Conservation (phyloP, 345 rosid genomes). For the Tarenaya hassleriana region DNA sequence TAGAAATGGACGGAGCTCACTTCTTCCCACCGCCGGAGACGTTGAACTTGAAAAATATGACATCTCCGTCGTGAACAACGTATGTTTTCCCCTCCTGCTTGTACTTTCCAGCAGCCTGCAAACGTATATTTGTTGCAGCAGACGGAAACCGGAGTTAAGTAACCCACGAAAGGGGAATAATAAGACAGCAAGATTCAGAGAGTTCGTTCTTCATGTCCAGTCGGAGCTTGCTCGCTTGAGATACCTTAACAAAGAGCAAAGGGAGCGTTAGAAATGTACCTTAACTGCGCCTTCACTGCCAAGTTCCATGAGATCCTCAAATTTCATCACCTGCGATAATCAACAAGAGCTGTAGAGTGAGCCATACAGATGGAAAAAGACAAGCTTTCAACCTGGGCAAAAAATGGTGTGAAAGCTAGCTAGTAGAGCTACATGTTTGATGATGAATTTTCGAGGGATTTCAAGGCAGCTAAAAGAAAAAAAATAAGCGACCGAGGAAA, state of each 20-base stretch:
- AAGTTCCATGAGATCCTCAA: constrained; percentile 86
- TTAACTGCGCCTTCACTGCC: constrained; percentile 82
- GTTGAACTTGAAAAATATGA: constrained; percentile 94
- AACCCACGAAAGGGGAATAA: too few relatives aligned
- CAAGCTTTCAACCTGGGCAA: too few relatives aligned
- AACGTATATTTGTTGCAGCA: background rate
- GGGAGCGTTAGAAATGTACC: constrained; percentile 36
- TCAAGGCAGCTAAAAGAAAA: background rate
- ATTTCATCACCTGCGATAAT: constrained; percentile 78
- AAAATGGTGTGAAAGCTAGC: too few relatives aligned
- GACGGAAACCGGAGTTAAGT: too few relatives aligned
- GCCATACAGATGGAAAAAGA: background rate
- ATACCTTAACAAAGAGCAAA: too few relatives aligned
- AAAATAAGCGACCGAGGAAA: background rate
- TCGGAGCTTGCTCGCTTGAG: too few relatives aligned
- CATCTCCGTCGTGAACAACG: constrained; percentile 87
- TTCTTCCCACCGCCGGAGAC: constrained; percentile 98
- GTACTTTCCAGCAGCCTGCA: constrained; percentile 95
- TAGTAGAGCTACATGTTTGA: too few relatives aligned
- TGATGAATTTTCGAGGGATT: background rate
- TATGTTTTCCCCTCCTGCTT: constrained; percentile 94
- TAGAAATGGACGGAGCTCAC: constrained; percentile 30
- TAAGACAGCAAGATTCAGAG: background rate
- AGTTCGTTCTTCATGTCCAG: too few relatives aligned
- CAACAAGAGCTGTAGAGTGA: constrained; percentile 16